Evolutionary conservation across 192 early-diverging fungal genomes (phyloP).

Genomic region (Coemansia furcata): DNA sequence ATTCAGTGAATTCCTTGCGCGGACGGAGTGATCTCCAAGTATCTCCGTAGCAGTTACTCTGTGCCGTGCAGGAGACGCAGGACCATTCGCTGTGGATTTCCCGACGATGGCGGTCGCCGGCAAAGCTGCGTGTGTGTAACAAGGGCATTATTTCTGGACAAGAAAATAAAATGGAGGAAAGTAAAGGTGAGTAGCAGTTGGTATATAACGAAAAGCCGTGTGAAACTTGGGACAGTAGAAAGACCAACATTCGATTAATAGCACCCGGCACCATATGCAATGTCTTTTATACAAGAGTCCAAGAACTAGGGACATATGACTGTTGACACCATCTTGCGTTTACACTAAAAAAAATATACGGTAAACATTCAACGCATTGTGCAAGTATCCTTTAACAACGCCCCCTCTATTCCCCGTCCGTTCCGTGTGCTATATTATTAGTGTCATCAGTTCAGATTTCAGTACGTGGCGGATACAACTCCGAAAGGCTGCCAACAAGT

Average conservation of each 20-base stretch:
- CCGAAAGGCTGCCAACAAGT: not conserved
- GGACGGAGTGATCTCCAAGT: not conserved
- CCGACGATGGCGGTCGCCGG: not conserved
- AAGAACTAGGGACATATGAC: not conserved
- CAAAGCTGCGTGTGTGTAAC: not conserved
- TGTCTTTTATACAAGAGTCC: not conserved
- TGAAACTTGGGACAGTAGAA: not conserved
- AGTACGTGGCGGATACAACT: not conserved
- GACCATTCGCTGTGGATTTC: slow-evolving; percentile 1
- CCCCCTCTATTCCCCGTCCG: not conserved
- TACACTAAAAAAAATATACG: not conserved
- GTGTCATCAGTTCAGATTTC: not conserved
- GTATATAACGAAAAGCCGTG: not conserved
- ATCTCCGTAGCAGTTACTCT: slow-evolving; percentile 10
- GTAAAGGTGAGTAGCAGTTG: not conserved
- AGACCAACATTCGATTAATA: not conserved
- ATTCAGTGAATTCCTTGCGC: slow-evolving; percentile 12
- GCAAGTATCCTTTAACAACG: not conserved
- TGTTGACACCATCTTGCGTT: slow-evolving; percentile 7
- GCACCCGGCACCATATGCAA: not conserved
- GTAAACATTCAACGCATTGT: not conserved
- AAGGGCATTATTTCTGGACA: not conserved
- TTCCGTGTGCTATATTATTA: not conserved
- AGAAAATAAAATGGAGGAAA: not conserved
- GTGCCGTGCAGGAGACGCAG: slow-evolving; percentile 10